Percentiles rank a stretch among this genome's conserved stretches.
These are phyloP conservation scores for Cyclocybe cylindracea DNA, from an alignment of 768 basidiomycete genomes.

Conservation along the genomic window DNA sequence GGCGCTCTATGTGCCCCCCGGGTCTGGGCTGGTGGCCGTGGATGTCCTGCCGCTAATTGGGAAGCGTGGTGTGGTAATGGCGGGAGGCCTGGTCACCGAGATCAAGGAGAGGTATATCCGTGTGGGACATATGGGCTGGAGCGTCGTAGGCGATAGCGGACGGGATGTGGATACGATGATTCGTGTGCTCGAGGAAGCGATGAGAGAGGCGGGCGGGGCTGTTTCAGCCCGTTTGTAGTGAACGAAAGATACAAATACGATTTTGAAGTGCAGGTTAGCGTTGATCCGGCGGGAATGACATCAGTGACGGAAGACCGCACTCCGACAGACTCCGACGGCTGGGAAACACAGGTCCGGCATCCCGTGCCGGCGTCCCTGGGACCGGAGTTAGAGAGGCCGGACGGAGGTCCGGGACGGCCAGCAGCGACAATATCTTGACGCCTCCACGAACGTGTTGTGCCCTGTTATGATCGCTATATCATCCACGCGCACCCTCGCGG, in stretches of 20 bases:
- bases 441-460: slow-evolving; percentile 4
- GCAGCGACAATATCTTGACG: background rate
- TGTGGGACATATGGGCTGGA: slow-evolving; percentile 81
- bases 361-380: slow-evolving; percentile 1
- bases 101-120: slow-evolving; percentile 84
- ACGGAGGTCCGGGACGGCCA: slow-evolving; percentile 9
- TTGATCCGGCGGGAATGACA: no score
- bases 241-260: background rate
- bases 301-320: slow-evolving; percentile 14
- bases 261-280: no score
- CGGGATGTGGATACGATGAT: slow-evolving; percentile 73
- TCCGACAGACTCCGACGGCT: slow-evolving; percentile 19
- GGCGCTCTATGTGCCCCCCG: slow-evolving; percentile 75
- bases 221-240: background rate
- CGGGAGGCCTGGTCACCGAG: slow-evolving; percentile 79
- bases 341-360: background rate
- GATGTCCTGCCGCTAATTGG: slow-evolving; percentile 71
- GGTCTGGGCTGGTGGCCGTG: slow-evolving; percentile 57
- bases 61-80: slow-evolving; percentile 70
- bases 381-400: slow-evolving; percentile 22
- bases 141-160: slow-evolving; percentile 61
- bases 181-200: slow-evolving; percentile 39
- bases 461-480: slow-evolving; percentile 20
- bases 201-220: slow-evolving; percentile 8
- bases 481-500: slow-evolving; percentile 8